Evolutionary conservation across 768 basidiomycete species (phyloP), one percentile per base, ranked within the genome.

Genomic region (Phlebiopsis flavidoalba): DNA sequence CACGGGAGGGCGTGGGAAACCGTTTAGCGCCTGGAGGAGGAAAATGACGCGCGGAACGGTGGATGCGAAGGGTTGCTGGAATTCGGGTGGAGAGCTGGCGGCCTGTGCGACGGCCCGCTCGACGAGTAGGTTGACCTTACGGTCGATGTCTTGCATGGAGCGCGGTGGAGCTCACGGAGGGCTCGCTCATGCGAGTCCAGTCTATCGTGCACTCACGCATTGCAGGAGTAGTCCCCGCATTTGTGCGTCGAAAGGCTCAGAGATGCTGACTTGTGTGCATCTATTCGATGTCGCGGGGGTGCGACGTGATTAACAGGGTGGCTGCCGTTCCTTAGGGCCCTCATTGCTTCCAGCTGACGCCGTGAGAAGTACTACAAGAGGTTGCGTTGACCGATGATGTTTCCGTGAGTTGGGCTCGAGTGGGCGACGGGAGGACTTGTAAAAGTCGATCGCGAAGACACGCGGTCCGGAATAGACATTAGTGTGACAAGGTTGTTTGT

Each of bases 41-140:
- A 51, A n/a, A 67, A 67, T 26, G 55, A 60, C 37, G 68, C 59
- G n/a, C 31, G 71, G 62, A 58, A 74, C 75, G 24, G 72, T 52
- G 7, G 82, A 69, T 35, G 89, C 84, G 67, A 93, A 93, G 91
- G 91, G 68, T 92, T 86, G 69, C 88, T 88, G 78, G n/a, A 92
- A 93, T 65, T 91, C 90, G n/a, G 88, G 87, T 60, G 65, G 66
- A 59, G 67, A 26, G 60, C 57, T n/a, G 49, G 11, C 36, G 10
- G 52, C 59, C 46, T 64, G 63, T 36, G 71, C 65, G 57, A 89
- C 70, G 11, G 84, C 80, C 26, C 87, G 83, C 62, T 93, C 90
- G 31, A 93, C 76, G 57, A 94, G 78, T 15, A 91, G 66, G 68
- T 87, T 84, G 61, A 93, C 83, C 75, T 93, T 94, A 69, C 84